Evolutionary conservation across 371 early-diverging fungal genomes (phyloP).

Genomic region (Mortierella sp.): DNA sequence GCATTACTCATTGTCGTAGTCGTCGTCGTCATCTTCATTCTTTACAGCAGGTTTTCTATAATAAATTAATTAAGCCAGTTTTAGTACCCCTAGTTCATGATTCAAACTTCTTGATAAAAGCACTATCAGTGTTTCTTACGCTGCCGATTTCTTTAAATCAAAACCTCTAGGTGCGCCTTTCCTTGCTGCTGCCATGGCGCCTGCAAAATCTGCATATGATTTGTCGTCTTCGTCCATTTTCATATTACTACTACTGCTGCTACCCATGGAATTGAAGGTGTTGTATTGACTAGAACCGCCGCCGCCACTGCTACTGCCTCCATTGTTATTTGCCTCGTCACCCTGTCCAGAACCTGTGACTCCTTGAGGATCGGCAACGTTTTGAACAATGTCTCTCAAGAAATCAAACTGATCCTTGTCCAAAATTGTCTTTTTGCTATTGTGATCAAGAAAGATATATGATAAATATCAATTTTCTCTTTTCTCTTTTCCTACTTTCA

Average conservation of each 20-base stretch:
- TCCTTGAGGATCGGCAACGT: slow-evolving; percentile 82
- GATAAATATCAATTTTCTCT: background rate
- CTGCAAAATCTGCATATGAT: slow-evolving; percentile 35
- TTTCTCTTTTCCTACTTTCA: background rate
- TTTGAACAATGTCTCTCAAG: slow-evolving; percentile 88
- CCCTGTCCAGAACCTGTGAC: slow-evolving; percentile 19
- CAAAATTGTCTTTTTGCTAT: slow-evolving; percentile 88
- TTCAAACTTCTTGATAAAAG: too few species aligned
- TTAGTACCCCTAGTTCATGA: too few species aligned
- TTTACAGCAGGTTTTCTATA: slow-evolving; percentile 22
- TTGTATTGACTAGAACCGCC: background rate
- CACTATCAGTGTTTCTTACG: slow-evolving; percentile 9
- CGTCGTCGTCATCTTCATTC: slow-evolving; percentile 44
- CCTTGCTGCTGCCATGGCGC: slow-evolving; percentile 43
- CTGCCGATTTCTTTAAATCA: slow-evolving; percentile 14
- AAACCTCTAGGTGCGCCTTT: slow-evolving; percentile 18
- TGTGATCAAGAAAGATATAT: background rate
- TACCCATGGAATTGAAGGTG: background rate
- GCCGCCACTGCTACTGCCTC: slow-evolving; percentile 14
- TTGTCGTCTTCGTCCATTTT: slow-evolving; percentile 47
- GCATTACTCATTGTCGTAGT: slow-evolving; percentile 36
- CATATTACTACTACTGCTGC: slow-evolving; percentile 4
- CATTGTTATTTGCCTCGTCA: slow-evolving; percentile 4
- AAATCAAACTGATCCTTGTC: slow-evolving; percentile 94
- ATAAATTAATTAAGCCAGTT: background rate